phyloP scores from a whole-genome alignment of 768 basidiomycete genomes.

The Boletus tylopilopsis region DNA sequence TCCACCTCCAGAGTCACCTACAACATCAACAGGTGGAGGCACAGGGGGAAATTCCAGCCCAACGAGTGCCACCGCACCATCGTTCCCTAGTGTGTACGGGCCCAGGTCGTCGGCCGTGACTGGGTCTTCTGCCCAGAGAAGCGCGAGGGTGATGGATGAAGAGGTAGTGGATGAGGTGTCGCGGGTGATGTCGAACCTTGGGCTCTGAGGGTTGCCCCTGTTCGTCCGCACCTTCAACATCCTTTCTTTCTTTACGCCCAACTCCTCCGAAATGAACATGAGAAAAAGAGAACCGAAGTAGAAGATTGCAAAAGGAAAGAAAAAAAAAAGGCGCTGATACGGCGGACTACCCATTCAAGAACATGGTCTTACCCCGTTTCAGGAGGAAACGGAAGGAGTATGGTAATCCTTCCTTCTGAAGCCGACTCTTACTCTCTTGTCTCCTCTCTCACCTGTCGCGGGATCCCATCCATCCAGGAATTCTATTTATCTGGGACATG shows the following conservation, averaged over 20 bases:
- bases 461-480: constrained; percentile 30
- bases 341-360: constrained; percentile 20
- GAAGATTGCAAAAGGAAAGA: constrained; percentile 5
- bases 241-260: constrained; percentile 6
- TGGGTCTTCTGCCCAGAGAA: constrained; percentile 42
- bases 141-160: constrained; percentile 43
- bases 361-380: constrained; percentile 18
- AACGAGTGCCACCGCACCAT: constrained; percentile 72
- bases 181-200: constrained; percentile 73
- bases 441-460: constrained; percentile 21
- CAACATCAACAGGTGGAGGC: constrained; percentile 67
- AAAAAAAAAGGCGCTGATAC: not conserved
- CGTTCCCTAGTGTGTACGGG: constrained; percentile 83
- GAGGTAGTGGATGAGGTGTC: constrained; percentile 67
- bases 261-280: constrained; percentile 3
- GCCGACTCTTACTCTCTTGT: constrained; percentile 13
- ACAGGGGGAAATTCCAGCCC: constrained; percentile 77
- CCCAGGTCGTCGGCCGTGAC: constrained; percentile 50
- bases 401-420: constrained; percentile 20
- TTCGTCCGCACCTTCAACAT: constrained; percentile 11
- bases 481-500: constrained; percentile 34
- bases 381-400: constrained; percentile 19
- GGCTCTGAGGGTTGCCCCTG: constrained; percentile 39
- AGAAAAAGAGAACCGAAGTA: constrained; percentile 2
- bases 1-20: constrained; percentile 75